A percentile compares a stretch with the other conserved stretches of the same genome.
Evolutionary conservation across 306 rosid species (phyloP).

Genomic region (Quercus alba): DNA sequence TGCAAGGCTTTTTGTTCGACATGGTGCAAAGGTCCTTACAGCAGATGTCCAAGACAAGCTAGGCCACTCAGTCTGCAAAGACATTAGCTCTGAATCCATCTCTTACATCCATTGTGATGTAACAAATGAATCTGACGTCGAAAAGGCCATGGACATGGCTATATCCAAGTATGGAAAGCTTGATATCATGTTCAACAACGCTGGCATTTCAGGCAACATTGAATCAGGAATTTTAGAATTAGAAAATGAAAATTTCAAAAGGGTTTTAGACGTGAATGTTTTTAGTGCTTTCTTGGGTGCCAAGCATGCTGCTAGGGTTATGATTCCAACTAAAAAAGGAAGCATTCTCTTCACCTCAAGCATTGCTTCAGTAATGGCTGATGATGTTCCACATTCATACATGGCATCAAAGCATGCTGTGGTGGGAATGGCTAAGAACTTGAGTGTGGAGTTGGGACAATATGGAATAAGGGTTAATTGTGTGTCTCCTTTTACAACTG

Average conservation of each 20-base stretch:
- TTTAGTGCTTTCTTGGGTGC: conserved; percentile 14
- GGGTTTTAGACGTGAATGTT: background rate
- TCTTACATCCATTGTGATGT: conserved; percentile 16
- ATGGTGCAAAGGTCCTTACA: conserved; percentile 36
- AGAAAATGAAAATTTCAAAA: background rate
- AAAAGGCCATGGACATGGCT: background rate
- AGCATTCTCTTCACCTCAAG: background rate
- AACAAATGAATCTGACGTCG: background rate
- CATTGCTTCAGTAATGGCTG: no score
- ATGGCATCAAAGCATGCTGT: no score
- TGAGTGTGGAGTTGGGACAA: no score
- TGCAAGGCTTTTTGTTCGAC: conserved; percentile 24
- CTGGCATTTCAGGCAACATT: background rate
- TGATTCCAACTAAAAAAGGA: background rate
- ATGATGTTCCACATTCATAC: no score
- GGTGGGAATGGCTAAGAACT: no score
- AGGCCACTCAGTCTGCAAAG: background rate
- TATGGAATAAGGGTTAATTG: background rate
- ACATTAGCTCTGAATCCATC: background rate
- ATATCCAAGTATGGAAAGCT: no score
- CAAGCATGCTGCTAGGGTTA: conserved; percentile 32
- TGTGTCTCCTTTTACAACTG: no score
- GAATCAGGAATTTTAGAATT: background rate
- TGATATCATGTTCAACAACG: background rate
- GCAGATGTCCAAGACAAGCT: conserved; percentile 27